Conservation (phyloP, 2,329 filamentous ascomycete genomes). For the Verticillium klebahnii region DNA sequence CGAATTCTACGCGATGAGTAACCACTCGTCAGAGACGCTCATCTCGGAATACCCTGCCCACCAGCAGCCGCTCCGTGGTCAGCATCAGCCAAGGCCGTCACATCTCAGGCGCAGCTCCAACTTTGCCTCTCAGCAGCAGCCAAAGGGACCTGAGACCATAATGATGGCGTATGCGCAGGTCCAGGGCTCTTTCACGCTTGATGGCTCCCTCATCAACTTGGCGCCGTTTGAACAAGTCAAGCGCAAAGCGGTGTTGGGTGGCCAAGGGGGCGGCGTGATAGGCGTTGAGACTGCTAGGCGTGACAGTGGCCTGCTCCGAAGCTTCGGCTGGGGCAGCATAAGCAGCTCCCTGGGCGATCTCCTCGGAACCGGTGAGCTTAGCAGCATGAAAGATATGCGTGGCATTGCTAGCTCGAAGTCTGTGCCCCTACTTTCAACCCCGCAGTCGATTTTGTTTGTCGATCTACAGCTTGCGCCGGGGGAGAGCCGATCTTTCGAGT, state of each 20-base stretch:
- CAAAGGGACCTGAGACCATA: conserved; percentile 65
- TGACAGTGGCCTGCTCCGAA: conserved; percentile 73
- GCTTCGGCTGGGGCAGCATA: conserved; percentile 83
- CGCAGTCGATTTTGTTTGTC: conserved; percentile 93
- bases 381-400: conserved; percentile 94
- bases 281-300: conserved; percentile 71
- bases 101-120: conserved; percentile 44
- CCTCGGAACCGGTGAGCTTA: conserved; percentile 80
- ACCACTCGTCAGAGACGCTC: conserved; percentile 89
- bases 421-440: conserved; percentile 87
- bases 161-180: conserved; percentile 99
- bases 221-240: conserved; percentile 94
- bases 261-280: conserved; percentile 81
- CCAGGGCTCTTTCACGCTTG: conserved; percentile 84
- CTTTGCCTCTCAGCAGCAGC: conserved; percentile 30
- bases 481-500: conserved; percentile 83
- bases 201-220: conserved; percentile 86
- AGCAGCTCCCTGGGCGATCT: conserved; percentile 85
- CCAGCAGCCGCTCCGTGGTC: conserved; percentile 10
- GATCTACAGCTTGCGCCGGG: conserved; percentile 83
- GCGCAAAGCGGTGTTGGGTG: conserved; percentile 83
- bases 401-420: conserved; percentile 80
- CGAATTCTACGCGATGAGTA: conserved; percentile 93
- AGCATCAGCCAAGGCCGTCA: conserved; percentile 36
- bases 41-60: conserved; percentile 76